Conservation (phyloP, 2,329 filamentous ascomycete species). For the Elsinoe batatas region DNA sequence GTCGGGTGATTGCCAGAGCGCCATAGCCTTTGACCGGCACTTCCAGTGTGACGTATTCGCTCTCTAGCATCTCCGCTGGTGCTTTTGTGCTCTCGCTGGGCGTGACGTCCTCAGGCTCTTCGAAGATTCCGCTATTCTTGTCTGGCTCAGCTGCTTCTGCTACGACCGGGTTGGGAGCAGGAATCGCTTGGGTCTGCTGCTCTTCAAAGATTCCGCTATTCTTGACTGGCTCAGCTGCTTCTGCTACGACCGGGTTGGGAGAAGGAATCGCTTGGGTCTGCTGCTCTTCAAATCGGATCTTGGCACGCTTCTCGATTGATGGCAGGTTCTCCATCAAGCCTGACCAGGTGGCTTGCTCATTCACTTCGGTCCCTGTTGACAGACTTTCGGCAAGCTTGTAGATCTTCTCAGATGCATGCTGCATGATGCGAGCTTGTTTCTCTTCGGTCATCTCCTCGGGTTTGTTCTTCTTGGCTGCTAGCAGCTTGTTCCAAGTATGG, state of each 20-base stretch:
- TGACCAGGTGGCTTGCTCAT: neutral
- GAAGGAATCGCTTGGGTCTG: neutral
- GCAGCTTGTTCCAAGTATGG: conserved; percentile 5
- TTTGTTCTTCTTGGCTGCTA: conserved; percentile 13
- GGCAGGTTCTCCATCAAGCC: neutral
- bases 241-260: too few species aligned
- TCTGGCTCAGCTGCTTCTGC: neutral
- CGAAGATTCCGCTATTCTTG: neutral
- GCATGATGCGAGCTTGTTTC: conserved; percentile 6
- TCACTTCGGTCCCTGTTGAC: neutral
- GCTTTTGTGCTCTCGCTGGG: neutral
- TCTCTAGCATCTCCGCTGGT: neutral
- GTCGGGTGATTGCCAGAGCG: neutral
- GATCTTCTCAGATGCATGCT: neutral
- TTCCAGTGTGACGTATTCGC: conserved; percentile 16
- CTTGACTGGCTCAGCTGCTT: too few species aligned
- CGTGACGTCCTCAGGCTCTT: neutral
- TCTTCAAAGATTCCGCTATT: neutral
- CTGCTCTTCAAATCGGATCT: neutral
- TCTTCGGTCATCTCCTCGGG: conserved; percentile 7
- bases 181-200: neutral
- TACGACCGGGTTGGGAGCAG: neutral
- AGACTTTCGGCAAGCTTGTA: neutral
- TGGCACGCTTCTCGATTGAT: neutral
- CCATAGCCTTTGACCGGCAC: conserved; percentile 17